These are phyloP conservation scores for Sutorius australiensis DNA, from an alignment of 768 basidiomycete genomes.

Conservation along the genomic window DNA sequence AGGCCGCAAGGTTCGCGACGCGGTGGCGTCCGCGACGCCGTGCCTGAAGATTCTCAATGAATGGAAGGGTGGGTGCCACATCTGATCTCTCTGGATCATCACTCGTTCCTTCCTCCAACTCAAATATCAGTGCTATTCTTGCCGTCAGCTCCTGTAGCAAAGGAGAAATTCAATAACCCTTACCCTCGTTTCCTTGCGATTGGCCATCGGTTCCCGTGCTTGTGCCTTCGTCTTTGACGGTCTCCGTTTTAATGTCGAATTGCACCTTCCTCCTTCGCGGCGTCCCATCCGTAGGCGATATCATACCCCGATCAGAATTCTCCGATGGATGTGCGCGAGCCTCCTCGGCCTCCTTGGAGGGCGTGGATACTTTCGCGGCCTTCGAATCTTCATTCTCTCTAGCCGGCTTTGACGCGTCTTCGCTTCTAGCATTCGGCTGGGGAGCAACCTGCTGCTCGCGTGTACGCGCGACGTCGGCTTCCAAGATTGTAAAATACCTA, in stretches of 20 bases:
- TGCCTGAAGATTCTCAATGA: conserved; percentile 27
- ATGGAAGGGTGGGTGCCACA: conserved; percentile 36
- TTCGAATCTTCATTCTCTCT: conserved; percentile 13
- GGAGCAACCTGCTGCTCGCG: conserved; percentile 17
- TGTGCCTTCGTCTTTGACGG: conserved; percentile 43
- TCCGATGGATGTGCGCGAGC: conserved; percentile 11
- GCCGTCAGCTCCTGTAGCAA: conserved; percentile 3
- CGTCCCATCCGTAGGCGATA: conserved; percentile 30
- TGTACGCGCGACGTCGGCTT: conserved; percentile 35
- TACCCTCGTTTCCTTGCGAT: conserved; percentile 44
- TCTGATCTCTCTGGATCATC: conserved; percentile 31
- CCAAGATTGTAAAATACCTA: conserved; percentile 43
- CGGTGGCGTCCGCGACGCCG: conserved; percentile 28
- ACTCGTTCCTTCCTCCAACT: conserved; percentile 54
- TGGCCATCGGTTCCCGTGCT: conserved; percentile 33
- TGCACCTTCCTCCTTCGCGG: conserved; percentile 63
- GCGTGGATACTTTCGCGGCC: conserved; percentile 7
- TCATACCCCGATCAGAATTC: conserved; percentile 20
- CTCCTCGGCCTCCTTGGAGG: conserved; percentile 11
- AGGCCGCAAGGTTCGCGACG: conserved; percentile 33
- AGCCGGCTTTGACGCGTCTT: conserved; percentile 5
- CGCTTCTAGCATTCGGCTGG: conserved; percentile 4
- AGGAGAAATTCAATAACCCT: conserved; percentile 13
- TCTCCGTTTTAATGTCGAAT: conserved; percentile 63
- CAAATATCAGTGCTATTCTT: conserved; percentile 62